phyloP scores from a whole-genome alignment of 306 rosid species.

The Geum urbanum region DNA sequence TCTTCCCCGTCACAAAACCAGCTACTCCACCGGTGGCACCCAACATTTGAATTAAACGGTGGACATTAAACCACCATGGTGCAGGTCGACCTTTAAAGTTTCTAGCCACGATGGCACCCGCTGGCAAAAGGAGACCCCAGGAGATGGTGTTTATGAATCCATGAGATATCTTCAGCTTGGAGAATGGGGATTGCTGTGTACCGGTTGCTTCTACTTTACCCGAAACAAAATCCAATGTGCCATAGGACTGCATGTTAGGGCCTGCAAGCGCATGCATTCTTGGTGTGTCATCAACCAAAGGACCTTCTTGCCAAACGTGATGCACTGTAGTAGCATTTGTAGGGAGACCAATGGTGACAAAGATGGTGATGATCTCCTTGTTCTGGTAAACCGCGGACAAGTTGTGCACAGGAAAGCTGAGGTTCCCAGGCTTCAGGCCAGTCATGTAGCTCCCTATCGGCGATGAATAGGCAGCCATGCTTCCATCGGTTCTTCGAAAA shows the following conservation, averaged over 20 bases:
- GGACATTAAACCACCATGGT: slow-evolving; percentile 24
- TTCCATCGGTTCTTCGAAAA: slow-evolving; percentile 14
- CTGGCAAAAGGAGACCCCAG: slow-evolving; percentile 41
- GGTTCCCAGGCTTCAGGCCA: slow-evolving; percentile 11
- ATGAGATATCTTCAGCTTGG: not conserved
- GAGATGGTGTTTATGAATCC: slow-evolving; percentile 30
- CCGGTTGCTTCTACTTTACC: slow-evolving; percentile 12
- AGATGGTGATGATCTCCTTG: slow-evolving; percentile 13
- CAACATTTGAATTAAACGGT: slow-evolving; percentile 9
- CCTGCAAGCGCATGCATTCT: slow-evolving; percentile 7
- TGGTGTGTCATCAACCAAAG: slow-evolving; percentile 7
- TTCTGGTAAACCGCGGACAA: slow-evolving; percentile 2
- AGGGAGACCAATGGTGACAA: slow-evolving; percentile 22
- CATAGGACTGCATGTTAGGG: slow-evolving; percentile 23
- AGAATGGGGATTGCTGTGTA: not conserved
- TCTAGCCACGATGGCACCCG: slow-evolving; percentile 30
- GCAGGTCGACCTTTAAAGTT: slow-evolving; percentile 10
- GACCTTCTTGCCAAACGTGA: slow-evolving; percentile 40
- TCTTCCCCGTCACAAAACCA: slow-evolving; percentile 20
- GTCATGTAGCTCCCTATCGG: slow-evolving; percentile 17
- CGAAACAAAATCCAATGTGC: slow-evolving; percentile 21
- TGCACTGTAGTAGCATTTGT: not conserved
- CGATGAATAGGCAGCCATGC: slow-evolving; percentile 19
- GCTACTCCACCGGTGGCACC: slow-evolving; percentile 5
- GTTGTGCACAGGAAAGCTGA: slow-evolving; percentile 22